Evolutionary conservation across 352 stramenopile genomes (phyloP).

Genomic region (Globisporangium spinosum): DNA sequence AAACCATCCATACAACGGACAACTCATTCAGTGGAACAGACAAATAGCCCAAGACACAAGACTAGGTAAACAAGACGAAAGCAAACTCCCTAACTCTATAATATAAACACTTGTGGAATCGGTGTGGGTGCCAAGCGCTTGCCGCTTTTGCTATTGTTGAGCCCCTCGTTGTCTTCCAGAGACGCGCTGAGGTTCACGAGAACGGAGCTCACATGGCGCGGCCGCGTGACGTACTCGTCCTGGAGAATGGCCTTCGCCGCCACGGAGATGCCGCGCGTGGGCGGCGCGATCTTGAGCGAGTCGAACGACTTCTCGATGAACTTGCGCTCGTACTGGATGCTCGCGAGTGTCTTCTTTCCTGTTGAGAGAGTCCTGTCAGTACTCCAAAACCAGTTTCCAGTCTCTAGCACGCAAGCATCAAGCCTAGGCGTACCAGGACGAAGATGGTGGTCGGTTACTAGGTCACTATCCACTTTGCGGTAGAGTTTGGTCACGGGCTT

Average conservation of each 20-base stretch:
- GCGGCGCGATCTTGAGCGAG: slow-evolving; percentile 27
- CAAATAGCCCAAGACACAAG: neutral
- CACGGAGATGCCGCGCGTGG: slow-evolving; percentile 38
- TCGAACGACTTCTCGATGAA: slow-evolving; percentile 38
- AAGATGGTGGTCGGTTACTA: slow-evolving; percentile 6
- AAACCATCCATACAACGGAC: neutral
- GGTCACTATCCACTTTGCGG: slow-evolving; percentile 22
- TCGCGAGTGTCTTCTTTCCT: slow-evolving; percentile 40
- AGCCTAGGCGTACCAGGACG: slow-evolving; percentile 27
- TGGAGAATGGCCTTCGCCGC: slow-evolving; percentile 58
- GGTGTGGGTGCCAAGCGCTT: slow-evolving; percentile 36
- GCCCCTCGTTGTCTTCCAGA: no score
- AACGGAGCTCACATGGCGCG: slow-evolving; percentile 56
- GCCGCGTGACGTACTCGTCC: slow-evolving; percentile 64
- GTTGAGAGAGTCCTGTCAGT: no score
- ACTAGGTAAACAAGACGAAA: neutral
- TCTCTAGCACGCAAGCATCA: no score
- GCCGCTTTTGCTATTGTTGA: slow-evolving; percentile 25
- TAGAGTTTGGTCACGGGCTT: slow-evolving; percentile 69
- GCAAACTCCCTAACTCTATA: slow-evolving; percentile 31
- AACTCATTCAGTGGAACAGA: neutral
- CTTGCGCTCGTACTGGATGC: slow-evolving; percentile 60
- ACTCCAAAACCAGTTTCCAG: no score
- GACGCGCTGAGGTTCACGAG: slow-evolving; percentile 25
- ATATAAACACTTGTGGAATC: slow-evolving; percentile 73